These are phyloP conservation scores for Calonectria hongkongensis DNA, from an alignment of 2,329 filamentous ascomycete genomes.

Conservation along the genomic window DNA sequence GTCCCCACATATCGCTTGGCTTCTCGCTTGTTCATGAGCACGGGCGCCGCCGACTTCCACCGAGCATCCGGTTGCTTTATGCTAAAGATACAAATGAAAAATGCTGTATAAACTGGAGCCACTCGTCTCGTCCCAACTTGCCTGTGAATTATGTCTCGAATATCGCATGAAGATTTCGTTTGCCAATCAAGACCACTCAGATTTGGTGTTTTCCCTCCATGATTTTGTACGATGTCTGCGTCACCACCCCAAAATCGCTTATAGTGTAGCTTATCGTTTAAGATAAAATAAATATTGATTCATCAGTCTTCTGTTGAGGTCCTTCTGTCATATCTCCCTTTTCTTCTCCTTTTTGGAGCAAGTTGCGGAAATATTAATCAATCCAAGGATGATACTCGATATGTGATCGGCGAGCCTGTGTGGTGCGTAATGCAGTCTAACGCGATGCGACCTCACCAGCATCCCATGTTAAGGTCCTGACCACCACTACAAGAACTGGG, in stretches of 20 bases:
- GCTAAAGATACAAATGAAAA: constrained; percentile 21
- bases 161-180: neutral
- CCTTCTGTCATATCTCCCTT: neutral
- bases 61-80: neutral
- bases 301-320: neutral
- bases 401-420: neutral
- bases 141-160: constrained; percentile 17
- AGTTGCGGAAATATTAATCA: neutral
- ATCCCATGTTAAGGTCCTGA: neutral
- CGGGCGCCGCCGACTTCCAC: constrained; percentile 13
- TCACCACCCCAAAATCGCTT: neutral
- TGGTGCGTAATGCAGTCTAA: neutral
- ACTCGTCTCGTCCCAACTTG: neutral
- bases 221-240: neutral
- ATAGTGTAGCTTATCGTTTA: neutral
- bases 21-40: constrained; percentile 17
- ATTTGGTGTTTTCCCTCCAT: neutral
- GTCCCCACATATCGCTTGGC: constrained; percentile 13
- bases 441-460: neutral
- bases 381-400: neutral
- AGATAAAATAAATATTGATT: neutral
- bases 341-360: neutral
- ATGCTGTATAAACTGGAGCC: neutral
- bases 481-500: neutral
- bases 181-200: too few species aligned